Conservation (phyloP, 257 asterid genomes). For the Avicennia marina region DNA sequence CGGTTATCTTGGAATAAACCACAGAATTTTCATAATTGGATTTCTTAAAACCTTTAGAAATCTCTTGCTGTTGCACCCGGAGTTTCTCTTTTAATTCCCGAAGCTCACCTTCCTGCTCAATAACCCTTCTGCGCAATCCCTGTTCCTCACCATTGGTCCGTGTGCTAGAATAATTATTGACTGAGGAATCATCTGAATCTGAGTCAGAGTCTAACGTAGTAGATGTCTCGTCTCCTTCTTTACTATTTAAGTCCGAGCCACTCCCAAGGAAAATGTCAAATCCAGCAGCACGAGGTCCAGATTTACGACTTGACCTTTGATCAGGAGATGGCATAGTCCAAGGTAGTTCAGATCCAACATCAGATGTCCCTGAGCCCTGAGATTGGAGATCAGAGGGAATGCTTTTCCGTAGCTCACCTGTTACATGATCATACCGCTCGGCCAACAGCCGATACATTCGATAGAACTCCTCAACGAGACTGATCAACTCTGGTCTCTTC, state of each 20-base stretch:
- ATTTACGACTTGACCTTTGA: conserved; percentile 35
- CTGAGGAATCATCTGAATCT: conserved; percentile 81
- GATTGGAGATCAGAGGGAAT: conserved; percentile 86
- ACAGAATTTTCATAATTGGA: conserved; percentile 26
- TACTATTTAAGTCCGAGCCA: conserved; percentile 45
- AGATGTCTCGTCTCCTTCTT: conserved; percentile 78
- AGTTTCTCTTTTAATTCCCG: conserved; percentile 58
- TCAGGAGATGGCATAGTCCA: conserved; percentile 46
- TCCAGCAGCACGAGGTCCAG: conserved; percentile 86
- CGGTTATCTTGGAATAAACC: conserved; percentile 35
- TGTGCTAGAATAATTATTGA: conserved; percentile 47
- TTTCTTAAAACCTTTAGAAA: conserved; percentile 20
- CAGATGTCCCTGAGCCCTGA: conserved; percentile 80
- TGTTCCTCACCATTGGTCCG: conserved; percentile 48
- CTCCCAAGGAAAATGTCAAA: conserved; percentile 70
- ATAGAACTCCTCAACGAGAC: conserved; percentile 65
- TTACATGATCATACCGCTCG: conserved; percentile 61
- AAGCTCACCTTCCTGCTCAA: conserved; percentile 64
- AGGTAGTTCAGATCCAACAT: conserved; percentile 65
- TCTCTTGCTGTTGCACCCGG: conserved; percentile 29
- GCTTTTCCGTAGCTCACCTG: conserved; percentile 55
- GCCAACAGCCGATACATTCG: conserved; percentile 65
- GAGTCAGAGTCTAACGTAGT: conserved; percentile 73
- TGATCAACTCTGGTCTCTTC: conserved; percentile 60
- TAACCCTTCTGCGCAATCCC: conserved; percentile 40